A percentile compares a stretch with the other conserved stretches of the same genome.
Evolutionary conservation across 2,329 filamentous ascomycete species (phyloP).

Genomic region (Botryosphaeria agaves): DNA sequence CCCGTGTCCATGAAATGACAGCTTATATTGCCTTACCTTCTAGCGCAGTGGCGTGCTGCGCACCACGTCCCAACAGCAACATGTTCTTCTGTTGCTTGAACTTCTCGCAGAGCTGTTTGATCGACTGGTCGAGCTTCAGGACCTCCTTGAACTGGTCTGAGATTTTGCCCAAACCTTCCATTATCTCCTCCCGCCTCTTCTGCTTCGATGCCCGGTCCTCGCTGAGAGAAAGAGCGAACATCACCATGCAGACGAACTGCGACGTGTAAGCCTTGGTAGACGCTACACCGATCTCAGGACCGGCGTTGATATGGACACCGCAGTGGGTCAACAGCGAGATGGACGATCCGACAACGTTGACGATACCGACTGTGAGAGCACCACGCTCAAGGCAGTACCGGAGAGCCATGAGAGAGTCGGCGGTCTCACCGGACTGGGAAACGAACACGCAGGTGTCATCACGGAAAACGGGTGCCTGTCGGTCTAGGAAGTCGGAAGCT

Average conservation of each 20-base stretch:
- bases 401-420: constrained; percentile 91
- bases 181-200: constrained; percentile 83
- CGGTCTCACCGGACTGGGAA: constrained; percentile 96
- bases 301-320: constrained; percentile 98
- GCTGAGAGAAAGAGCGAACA: constrained; percentile 92
- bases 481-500: constrained; percentile 94
- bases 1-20: constrained; percentile 1
- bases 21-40: constrained; percentile 40
- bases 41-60: constrained; percentile 90
- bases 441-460: constrained; percentile 99
- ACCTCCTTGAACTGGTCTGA: constrained; percentile 87
- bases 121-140: constrained; percentile 75
- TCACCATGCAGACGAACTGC: constrained; percentile 98
- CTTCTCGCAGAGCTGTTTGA: constrained; percentile 86
- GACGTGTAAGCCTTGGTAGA: constrained; percentile 99
- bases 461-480: constrained; percentile 94
- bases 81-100: constrained; percentile 98
- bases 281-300: constrained; percentile 95
- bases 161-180: constrained; percentile 76
- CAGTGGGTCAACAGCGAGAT: constrained; percentile 98
- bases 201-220: constrained; percentile 95
- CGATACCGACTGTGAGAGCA: constrained; percentile 90
- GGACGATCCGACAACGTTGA: constrained; percentile 96
- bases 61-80: constrained; percentile 81
- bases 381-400: constrained; percentile 97